Base-by-base conservation (phyloP, 805 yeast species). In the Monosporozyma solicola region DNA sequence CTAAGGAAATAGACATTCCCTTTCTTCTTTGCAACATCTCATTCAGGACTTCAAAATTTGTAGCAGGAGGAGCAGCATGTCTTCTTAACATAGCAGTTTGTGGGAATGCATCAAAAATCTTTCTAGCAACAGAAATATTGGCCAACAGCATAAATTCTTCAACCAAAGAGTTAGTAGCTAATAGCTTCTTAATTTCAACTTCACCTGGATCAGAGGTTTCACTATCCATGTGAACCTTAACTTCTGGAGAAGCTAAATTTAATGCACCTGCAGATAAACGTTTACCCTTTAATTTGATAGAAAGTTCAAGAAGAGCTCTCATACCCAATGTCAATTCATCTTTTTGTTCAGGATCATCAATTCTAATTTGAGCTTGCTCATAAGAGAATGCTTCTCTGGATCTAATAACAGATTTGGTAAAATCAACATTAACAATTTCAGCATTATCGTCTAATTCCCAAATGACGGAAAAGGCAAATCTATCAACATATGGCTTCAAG, bases 91-190 rank as follows among this genome's bases (percentile, higher is more conserved):
- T 89, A 8, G 99, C 99, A 3, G 97, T 91, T 69, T 94, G 99
- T 5, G 99, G 99, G 67, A 84, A 91, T 2, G 96, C 84, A 50
- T 89, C 95, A 70, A 82, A 88, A 48, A 94, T 94, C 69, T 87
- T 89, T 63, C 87, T 79, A 2, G 99, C 99, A 25, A 94, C 99
- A 6, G 96, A 85, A 51, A 92, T 92, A 66, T 94, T 94, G 51
- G 98, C 99, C 59, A 95, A 76, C 78, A 94, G 78, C 99, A 94
- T 94, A 71, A 94, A 94, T 71, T 94, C 99, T 69, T 94, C 99
- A 54, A 94, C 99, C 50, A 94, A 74, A 2, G 99, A 94, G 66
- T 92, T 94, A 2, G 99, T 94, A 50, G 88, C 99, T 48, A 86
- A 76, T 10, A 87, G 72, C 66, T 87, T 79, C 68, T 94, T 94